phyloP scores from a whole-genome alignment of 1,139 yeast genomes.

The Suhomyces guaymorum region DNA sequence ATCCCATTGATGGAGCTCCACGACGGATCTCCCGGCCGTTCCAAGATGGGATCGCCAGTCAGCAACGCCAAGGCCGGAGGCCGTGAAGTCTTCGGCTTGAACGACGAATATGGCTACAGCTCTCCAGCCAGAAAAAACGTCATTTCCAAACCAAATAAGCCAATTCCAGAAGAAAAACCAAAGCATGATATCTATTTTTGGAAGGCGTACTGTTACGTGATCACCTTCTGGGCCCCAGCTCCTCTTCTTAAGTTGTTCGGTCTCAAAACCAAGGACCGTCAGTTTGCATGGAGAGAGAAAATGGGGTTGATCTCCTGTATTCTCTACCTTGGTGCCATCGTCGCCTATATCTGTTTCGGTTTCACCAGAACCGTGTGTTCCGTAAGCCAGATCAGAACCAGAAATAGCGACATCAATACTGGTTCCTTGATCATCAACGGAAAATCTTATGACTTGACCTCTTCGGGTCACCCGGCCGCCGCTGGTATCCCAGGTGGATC shows the following conservation, averaged over 20 bases:
- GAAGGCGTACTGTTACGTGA: constrained; percentile 74
- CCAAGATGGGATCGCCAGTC: constrained; percentile 1
- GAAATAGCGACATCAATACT: constrained; percentile 55
- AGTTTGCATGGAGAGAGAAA: constrained; percentile 96
- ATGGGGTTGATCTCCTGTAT: constrained; percentile 81
- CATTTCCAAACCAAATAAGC: constrained; percentile 21
- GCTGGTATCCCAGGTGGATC: constrained; percentile 70
- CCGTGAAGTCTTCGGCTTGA: constrained; percentile 58
- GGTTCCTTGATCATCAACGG: constrained; percentile 82
- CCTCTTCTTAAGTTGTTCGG: constrained; percentile 74
- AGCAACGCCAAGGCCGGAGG: constrained; percentile 26
- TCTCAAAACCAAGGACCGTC: constrained; percentile 74
- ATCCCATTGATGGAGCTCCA: constrained; percentile 48
- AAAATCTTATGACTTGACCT: constrained; percentile 68
- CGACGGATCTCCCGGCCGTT: constrained; percentile 14
- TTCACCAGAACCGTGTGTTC: constrained; percentile 84
- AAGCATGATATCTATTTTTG: constrained; percentile 57
- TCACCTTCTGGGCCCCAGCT: constrained; percentile 93
- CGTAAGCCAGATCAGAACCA: constrained; percentile 45
- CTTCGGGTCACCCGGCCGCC: constrained; percentile 76
- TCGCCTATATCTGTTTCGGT: constrained; percentile 89
- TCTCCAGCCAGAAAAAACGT: constrained; percentile 32
- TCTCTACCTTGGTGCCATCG: constrained; percentile 68
- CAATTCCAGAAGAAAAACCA: constrained; percentile 16
- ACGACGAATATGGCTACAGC: constrained; percentile 50